These are phyloP conservation scores for Cryptococcus deneoformans DNA, from an alignment of 1,284 basidiomycete genomes.

Conservation along the genomic window DNA sequence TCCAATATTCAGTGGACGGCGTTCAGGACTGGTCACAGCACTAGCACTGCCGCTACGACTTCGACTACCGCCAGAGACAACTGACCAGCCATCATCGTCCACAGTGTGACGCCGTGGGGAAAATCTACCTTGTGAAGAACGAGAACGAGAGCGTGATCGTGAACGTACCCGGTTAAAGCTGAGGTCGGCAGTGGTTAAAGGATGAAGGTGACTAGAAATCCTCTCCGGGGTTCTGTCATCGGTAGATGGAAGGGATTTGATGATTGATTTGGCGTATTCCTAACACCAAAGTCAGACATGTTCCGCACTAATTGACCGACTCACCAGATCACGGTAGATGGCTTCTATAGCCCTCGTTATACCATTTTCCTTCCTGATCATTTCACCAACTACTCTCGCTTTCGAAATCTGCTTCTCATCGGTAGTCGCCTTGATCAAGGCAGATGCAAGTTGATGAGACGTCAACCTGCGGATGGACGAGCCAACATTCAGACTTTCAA, in stretches of 20 bases:
- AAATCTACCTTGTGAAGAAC: slow-evolving; percentile 4
- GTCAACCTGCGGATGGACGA: slow-evolving; percentile 80
- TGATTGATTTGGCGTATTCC: slow-evolving; percentile 77
- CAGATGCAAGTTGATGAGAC: slow-evolving; percentile 69
- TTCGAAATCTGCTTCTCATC: slow-evolving; percentile 82
- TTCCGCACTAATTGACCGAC: background rate
- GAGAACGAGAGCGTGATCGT: slow-evolving; percentile 10
- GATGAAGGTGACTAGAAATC: slow-evolving; percentile 20
- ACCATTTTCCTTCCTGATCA: slow-evolving; percentile 81
- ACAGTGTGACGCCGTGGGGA: background rate
- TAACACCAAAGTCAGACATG: slow-evolving; percentile 2
- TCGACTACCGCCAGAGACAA: slow-evolving; percentile 11
- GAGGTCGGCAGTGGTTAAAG: slow-evolving; percentile 11
- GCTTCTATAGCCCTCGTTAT: slow-evolving; percentile 83
- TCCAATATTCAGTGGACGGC: background rate
- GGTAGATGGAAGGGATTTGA: slow-evolving; percentile 56
- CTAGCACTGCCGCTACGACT: slow-evolving; percentile 5
- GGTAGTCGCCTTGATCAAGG: slow-evolving; percentile 75
- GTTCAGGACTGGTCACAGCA: slow-evolving; percentile 5
- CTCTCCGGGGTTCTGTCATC: slow-evolving; percentile 10
- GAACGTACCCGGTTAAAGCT: background rate
- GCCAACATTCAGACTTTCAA: slow-evolving; percentile 89
- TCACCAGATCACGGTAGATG: slow-evolving; percentile 77
- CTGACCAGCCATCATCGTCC: slow-evolving; percentile 17
- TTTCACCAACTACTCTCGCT: slow-evolving; percentile 76